Base-by-base conservation (phyloP, 1,284 basidiomycete genomes). In the Chiua sp. region DNA sequence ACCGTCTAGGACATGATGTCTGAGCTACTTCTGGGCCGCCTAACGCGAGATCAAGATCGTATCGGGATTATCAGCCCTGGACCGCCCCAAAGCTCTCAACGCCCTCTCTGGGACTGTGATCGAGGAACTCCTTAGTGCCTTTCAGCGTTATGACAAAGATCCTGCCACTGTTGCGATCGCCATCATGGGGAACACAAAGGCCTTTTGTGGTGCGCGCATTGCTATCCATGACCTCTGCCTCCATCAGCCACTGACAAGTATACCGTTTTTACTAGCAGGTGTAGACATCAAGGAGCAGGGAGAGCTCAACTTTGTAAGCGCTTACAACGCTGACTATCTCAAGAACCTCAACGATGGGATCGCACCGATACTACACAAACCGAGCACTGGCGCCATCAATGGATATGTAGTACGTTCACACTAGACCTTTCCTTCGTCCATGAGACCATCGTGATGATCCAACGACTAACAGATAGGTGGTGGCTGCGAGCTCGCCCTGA, bases 401-500 rank as follows among this genome's bases (percentile, higher is more conserved):
- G 87, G 88, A 11, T 87, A 85, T 66, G 86, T 86, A 26, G 84
- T 87, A 51, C 67, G 85, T 39, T 20, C 4, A 16, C 16, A 15
- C 15, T 20, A 26, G 37, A 39, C 7, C 16, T 15, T 39, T 39
- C 37, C 16, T 18, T 39, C 15, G 15, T 4, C 37, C 35, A 35
- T 13, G 5, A 7, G 5, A 18, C 37, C 37, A n/a, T n/a, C n/a
- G n/a, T n/a, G n/a, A n/a, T n/a, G n/a, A 18, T 39, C 13, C 37
- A 18, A 39, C 37, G 37, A 39, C 12, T 18, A 4, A 10, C 18
- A 86, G 84, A 80, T 89, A 55, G 88, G 87, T 11, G 87, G 87
- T 37, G 87, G 87, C 44, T 87, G 86, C 64, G 87, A 89, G 69
- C 78, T 89, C 44, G 86, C 87, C 5, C 82, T 88, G 80, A 83